Conservation (phyloP, 129 eudicot genomes). For the Calendula officinalis region DNA sequence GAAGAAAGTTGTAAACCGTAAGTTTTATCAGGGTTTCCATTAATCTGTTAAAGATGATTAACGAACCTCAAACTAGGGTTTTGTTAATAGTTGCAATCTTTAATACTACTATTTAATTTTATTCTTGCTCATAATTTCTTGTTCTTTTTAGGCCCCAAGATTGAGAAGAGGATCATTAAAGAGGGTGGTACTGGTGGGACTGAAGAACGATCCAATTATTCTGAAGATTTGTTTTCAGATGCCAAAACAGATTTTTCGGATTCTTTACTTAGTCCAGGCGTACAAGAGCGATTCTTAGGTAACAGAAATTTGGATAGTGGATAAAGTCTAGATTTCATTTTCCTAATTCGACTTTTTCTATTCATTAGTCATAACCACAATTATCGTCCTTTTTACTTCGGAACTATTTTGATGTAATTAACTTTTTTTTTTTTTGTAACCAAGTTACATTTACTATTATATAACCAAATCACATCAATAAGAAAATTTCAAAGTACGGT, state of each 20-base stretch:
- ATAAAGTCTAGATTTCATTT: not conserved
- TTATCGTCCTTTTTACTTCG: no score
- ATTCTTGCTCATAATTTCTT: slow-evolving; percentile 6
- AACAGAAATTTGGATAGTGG: not conserved
- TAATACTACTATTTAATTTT: not conserved
- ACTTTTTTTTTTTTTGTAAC: no score
- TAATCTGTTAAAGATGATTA: not conserved
- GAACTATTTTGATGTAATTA: no score
- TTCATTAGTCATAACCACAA: not conserved
- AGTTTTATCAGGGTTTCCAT: not conserved
- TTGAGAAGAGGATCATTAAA: slow-evolving; percentile 36
- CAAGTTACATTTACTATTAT: no score
- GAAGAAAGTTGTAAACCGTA: not conserved
- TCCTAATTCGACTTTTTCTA: not conserved
- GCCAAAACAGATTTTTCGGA: slow-evolving; percentile 70
- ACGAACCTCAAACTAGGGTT: not conserved
- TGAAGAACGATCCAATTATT: slow-evolving; percentile 42
- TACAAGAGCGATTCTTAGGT: slow-evolving; percentile 12
- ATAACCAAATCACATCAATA: not conserved
- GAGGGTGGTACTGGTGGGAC: slow-evolving; percentile 40
- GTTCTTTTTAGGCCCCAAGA: slow-evolving; percentile 41
- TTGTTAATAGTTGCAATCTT: not conserved
- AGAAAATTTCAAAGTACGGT: no score
- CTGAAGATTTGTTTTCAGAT: slow-evolving; percentile 72
- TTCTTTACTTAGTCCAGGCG: slow-evolving; percentile 40